phyloP scores from a whole-genome alignment of 2,329 filamentous ascomycete species.

The Xylariaceae sp. region DNA sequence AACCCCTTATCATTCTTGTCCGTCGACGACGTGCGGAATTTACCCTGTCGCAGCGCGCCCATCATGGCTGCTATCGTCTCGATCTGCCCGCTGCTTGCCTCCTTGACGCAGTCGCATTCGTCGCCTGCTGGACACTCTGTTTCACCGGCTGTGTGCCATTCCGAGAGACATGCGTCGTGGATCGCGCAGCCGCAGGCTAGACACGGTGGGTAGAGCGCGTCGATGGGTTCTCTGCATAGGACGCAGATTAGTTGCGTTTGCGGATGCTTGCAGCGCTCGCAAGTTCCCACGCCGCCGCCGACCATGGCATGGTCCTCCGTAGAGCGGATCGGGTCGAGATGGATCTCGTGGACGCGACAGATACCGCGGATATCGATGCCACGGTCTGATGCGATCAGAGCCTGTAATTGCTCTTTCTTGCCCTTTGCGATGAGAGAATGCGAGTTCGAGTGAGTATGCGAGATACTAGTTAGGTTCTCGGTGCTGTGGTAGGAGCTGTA shows the following conservation, averaged over 20 bases:
- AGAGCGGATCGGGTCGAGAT: constrained; percentile 55
- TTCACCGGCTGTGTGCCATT: constrained; percentile 55
- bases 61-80: constrained; percentile 57
- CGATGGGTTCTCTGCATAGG: constrained; percentile 57
- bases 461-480: constrained; percentile 32
- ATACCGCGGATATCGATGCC: constrained; percentile 60
- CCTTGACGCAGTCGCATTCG: constrained; percentile 56
- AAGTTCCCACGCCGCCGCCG: constrained; percentile 39
- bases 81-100: constrained; percentile 52
- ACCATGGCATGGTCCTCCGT: constrained; percentile 40
- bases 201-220: constrained; percentile 56
- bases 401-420: constrained; percentile 49
- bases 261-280: constrained; percentile 45
- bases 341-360: constrained; percentile 57
- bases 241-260: constrained; percentile 58
- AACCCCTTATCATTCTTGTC: constrained; percentile 1
- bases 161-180: constrained; percentile 54
- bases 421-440: constrained; percentile 52
- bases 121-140: constrained; percentile 57
- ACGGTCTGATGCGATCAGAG: constrained; percentile 47
- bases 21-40: constrained; percentile 26
- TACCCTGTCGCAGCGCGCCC: constrained; percentile 38
- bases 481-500: constrained; percentile 35
- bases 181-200: constrained; percentile 58
- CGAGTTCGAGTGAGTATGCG: constrained; percentile 35